Conservation (phyloP, 768 basidiomycete genomes). For the Nevesoporus exiguus region DNA sequence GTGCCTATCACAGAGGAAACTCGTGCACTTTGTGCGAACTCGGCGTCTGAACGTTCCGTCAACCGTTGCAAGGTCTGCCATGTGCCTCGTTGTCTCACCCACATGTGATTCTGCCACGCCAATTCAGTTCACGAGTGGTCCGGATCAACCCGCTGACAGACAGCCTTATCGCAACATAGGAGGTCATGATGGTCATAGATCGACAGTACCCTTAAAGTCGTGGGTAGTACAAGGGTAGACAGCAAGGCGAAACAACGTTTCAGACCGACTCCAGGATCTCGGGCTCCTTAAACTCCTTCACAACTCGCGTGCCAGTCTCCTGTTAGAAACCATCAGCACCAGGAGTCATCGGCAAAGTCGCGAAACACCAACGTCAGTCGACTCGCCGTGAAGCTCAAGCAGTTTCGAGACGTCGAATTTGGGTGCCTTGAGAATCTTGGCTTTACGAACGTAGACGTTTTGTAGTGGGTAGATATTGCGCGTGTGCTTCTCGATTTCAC, state of each 20-base stretch:
- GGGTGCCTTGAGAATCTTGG: conserved; percentile 97
- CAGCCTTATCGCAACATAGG: no score
- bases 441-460: conserved; percentile 99
- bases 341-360: neutral
- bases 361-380: conserved; percentile 69
- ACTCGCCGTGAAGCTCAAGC: conserved; percentile 94
- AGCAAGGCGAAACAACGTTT: conserved; percentile 35
- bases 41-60: no score
- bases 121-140: no score
- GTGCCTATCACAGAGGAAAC: no score
- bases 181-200: conserved; percentile 34
- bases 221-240: conserved; percentile 38
- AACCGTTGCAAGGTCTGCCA: no score
- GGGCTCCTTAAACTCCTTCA: conserved; percentile 97
- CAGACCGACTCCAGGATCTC: conserved; percentile 91
- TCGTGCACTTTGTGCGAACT: no score
- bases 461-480: conserved; percentile 97
- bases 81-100: no score
- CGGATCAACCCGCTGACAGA: neutral
- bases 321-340: conserved; percentile 31
- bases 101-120: no score
- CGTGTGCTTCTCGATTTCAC: conserved; percentile 98
- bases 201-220: conserved; percentile 35
- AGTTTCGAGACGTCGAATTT: conserved; percentile 96
- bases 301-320: conserved; percentile 94